Evolutionary conservation across 2,329 filamentous ascomycete genomes (phyloP), one percentile per base, ranked within the genome.

Genomic region (Epichloe elymi): DNA sequence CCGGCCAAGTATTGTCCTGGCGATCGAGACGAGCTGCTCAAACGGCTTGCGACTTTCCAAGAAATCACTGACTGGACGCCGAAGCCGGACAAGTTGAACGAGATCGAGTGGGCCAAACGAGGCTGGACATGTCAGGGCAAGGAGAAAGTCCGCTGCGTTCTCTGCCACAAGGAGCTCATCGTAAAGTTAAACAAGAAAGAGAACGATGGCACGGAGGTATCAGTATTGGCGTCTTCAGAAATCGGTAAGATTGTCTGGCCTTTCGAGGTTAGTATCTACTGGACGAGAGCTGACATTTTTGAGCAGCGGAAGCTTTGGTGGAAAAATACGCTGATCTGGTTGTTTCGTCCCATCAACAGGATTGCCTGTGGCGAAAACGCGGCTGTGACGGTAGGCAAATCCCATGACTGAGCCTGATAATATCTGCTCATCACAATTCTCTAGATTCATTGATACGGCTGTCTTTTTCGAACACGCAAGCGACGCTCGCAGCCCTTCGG

Each of bases 1-100:
- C 63, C 61, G 3, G 69, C 86, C 1, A 88, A 85, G 60, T 97
- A 93, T 69, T 86, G 86, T 50, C 91, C 93, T 0, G 86, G 83
- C 70, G 90, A 93, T 64, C 85, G 93, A 49, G 80, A 82, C 39
- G 82, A 88, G 58, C 89, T 97, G 55, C 74, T 97, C 11, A 80
- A 78, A 59, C 75, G 93, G 23, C 74, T 98, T 30, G 85, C 85
- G 54, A 94, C 88, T 0, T 98, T 95, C 63, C 86, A 91, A 62
- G 88, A 91, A 58, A 82, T 97, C 46, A 93, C 88, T 50, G 80
- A 86, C 63, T 98, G 91, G 91, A 85, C 86, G n/a, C 86, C 88
- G 0, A 97, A 97, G 65, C 90, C 93, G 0, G 80, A 90, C 49
- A 75, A 74, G 36, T 83, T 97, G 59, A 88, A 82, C 62, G 93